Percentiles rank a stretch among this genome's conserved stretches.
phyloP scores from a whole-genome alignment of 495 filamentous ascomycete species.

The Chlorociboria aeruginascens region DNA sequence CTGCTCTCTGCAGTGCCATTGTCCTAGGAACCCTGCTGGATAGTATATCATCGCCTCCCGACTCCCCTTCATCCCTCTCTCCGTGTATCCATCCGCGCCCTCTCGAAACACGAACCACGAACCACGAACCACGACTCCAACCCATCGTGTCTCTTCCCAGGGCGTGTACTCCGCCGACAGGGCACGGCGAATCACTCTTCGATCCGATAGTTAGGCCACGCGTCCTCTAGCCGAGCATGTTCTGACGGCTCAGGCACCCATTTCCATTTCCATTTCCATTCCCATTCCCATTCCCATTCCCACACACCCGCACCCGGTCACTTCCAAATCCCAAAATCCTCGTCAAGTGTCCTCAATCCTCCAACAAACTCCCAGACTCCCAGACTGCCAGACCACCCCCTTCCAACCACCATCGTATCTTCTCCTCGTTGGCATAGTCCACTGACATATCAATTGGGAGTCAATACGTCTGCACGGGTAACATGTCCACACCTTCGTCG shows the following conservation, averaged over 20 bases:
- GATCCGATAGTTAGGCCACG: conserved; percentile 8
- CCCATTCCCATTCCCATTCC: conserved; percentile 7
- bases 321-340: conserved; percentile 9
- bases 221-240: conserved; percentile 9
- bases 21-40: no score
- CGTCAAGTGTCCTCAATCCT: not conserved
- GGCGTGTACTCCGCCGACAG: not conserved
- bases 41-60: no score
- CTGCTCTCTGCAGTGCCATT: no score
- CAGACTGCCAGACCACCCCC: not conserved
- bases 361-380: not conserved
- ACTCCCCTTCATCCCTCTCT: no score
- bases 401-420: not conserved
- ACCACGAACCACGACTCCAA: not conserved
- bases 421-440: not conserved
- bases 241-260: conserved; percentile 23
- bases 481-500: conserved; percentile 12
- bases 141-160: not conserved
- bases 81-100: no score
- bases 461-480: not conserved
- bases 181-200: not conserved
- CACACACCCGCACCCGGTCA: conserved; percentile 5
- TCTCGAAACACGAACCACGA: not conserved
- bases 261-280: conserved; percentile 8
- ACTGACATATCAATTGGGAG: no score